Evolutionary conservation across 768 basidiomycete genomes (phyloP).

Genomic region (Strobilomyces confusus): DNA sequence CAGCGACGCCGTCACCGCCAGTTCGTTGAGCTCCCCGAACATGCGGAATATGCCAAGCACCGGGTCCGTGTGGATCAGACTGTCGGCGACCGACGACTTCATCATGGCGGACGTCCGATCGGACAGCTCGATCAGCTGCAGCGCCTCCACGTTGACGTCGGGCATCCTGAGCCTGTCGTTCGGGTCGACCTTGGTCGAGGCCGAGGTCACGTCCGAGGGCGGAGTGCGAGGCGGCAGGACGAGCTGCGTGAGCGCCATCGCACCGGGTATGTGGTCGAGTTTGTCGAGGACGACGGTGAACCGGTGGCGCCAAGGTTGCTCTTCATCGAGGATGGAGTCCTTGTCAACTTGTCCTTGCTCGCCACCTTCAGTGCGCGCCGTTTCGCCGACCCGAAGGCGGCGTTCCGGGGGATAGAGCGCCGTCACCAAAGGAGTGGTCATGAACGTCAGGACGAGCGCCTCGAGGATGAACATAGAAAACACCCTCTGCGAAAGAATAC

Average conservation of each 20-base stretch:
- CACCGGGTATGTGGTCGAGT: constrained; percentile 81
- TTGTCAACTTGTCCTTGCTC: constrained; percentile 24
- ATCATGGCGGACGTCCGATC: constrained; percentile 65
- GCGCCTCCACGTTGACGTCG: constrained; percentile 58
- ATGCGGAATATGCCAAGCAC: constrained; percentile 70
- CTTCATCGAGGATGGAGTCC: constrained; percentile 9
- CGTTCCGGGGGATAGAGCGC: constrained; percentile 61
- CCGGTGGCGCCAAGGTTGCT: constrained; percentile 44
- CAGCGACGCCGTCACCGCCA: constrained; percentile 61
- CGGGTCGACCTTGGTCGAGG: constrained; percentile 3
- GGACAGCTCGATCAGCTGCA: constrained; percentile 82
- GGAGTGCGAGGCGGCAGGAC: constrained; percentile 43
- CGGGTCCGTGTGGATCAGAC: constrained; percentile 68
- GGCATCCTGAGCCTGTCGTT: constrained; percentile 12
- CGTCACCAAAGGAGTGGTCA: constrained; percentile 76
- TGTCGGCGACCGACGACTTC: constrained; percentile 60
- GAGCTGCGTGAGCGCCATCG: constrained; percentile 88
- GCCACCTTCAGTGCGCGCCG: constrained; percentile 25
- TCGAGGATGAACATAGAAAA: constrained; percentile 96
- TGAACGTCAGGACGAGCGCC: constrained; percentile 76
- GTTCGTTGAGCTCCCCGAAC: constrained; percentile 68
- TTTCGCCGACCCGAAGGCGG: constrained; percentile 43
- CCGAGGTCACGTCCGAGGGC: constrained; percentile 6
- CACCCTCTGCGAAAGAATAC: constrained; percentile 69
- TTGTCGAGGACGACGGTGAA: constrained; percentile 89